Evolutionary conservation across 192 early-diverging fungal species (phyloP).

Genomic region (Entophlyctis helioformis): DNA sequence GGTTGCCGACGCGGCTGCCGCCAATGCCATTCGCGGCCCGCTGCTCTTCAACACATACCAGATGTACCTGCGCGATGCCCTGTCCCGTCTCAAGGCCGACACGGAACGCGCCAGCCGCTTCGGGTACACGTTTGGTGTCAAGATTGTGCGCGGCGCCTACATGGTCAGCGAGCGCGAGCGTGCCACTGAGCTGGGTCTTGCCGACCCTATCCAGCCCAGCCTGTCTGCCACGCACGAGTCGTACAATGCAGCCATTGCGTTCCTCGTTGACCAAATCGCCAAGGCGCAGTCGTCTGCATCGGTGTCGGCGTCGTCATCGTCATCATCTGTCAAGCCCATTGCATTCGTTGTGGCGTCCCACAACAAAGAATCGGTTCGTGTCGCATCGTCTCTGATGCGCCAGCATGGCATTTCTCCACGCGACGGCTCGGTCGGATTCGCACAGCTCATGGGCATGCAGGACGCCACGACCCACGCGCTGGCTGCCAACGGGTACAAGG

Average conservation of each 20-base stretch:
- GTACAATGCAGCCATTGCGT: slow-evolving; percentile 67
- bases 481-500: slow-evolving; percentile 59
- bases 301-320: slow-evolving; percentile 12
- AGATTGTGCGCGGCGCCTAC: slow-evolving; percentile 81
- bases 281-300: slow-evolving; percentile 4
- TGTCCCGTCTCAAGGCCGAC: slow-evolving; percentile 52
- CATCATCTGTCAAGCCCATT: slow-evolving; percentile 29
- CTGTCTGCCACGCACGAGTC: slow-evolving; percentile 70
- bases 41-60: slow-evolving; percentile 92
- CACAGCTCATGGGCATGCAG: slow-evolving; percentile 92
- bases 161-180: slow-evolving; percentile 64
- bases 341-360: slow-evolving; percentile 82
- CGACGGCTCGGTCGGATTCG: slow-evolving; percentile 68
- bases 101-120: slow-evolving; percentile 50
- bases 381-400: slow-evolving; percentile 51
- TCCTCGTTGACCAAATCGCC: slow-evolving; percentile 49
- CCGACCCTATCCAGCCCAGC: slow-evolving; percentile 70
- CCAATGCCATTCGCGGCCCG: slow-evolving; percentile 40
- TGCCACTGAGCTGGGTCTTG: slow-evolving; percentile 53
- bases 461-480: slow-evolving; percentile 78
- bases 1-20: background rate
- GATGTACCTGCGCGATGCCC: slow-evolving; percentile 75
- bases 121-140: slow-evolving; percentile 69
- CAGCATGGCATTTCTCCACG: slow-evolving; percentile 34
- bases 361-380: slow-evolving; percentile 68